phyloP scores from a whole-genome alignment of 148 eudicot genomes.

The Agrostemma githago region DNA sequence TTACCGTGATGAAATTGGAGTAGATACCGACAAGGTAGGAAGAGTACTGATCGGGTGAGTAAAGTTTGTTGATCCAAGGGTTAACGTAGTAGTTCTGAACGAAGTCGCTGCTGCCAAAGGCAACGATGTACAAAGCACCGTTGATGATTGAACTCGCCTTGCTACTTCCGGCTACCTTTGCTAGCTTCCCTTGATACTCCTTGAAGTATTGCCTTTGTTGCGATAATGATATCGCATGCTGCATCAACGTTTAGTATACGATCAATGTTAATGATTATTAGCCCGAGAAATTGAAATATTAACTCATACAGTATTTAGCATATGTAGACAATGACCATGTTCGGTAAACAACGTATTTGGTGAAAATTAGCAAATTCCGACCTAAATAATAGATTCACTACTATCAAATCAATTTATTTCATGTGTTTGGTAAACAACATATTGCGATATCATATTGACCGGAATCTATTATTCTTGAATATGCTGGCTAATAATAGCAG shows the following conservation, averaged over 20 bases:
- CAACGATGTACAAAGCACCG: slow-evolving; percentile 52
- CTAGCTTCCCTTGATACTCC: slow-evolving; percentile 74
- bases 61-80: slow-evolving; percentile 58
- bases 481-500: too few species aligned
- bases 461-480: too few species aligned
- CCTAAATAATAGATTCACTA: too few species aligned
- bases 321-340: too few species aligned
- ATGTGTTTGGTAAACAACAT: too few species aligned
- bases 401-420: too few species aligned
- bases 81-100: slow-evolving; percentile 80
- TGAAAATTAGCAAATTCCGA: too few species aligned
- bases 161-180: slow-evolving; percentile 51
- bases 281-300: too few species aligned
- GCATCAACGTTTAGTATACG: slow-evolving; percentile 18
- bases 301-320: too few species aligned
- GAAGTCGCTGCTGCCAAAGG: slow-evolving; percentile 84
- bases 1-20: slow-evolving; percentile 58
- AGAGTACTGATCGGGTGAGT: slow-evolving; percentile 69
- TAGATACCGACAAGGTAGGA: slow-evolving; percentile 55
- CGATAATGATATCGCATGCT: slow-evolving; percentile 82
- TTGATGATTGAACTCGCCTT: slow-evolving; percentile 60
- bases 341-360: too few species aligned
- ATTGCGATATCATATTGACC: too few species aligned
- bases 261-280: too few species aligned
- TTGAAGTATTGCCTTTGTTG: slow-evolving; percentile 71